These are phyloP conservation scores for Spathaspora arborariae DNA, from an alignment of 805 yeast genomes.

Conservation along the genomic window DNA sequence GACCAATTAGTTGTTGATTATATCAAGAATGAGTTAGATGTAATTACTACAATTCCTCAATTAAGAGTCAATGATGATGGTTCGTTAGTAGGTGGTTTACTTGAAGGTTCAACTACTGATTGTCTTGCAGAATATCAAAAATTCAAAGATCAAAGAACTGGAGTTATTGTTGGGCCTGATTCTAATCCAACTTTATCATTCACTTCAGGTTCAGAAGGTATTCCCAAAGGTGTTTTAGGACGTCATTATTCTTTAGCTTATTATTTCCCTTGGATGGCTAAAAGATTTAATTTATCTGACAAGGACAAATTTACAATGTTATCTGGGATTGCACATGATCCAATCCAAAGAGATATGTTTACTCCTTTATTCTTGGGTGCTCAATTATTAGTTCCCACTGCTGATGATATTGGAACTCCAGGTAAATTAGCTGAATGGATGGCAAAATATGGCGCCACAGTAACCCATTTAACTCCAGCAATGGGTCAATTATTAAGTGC, in stretches of 20 bases:
- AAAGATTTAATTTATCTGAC: constrained; percentile 71
- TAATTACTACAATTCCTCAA: constrained; percentile 70
- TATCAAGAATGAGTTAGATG: constrained; percentile 66
- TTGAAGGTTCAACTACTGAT: constrained; percentile 35
- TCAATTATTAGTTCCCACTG: constrained; percentile 85
- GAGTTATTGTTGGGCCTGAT: constrained; percentile 95
- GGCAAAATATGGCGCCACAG: constrained; percentile 85
- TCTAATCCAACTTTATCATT: constrained; percentile 94
- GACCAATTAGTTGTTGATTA: constrained; percentile 76
- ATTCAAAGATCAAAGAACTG: constrained; percentile 60
- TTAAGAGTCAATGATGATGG: constrained; percentile 79
- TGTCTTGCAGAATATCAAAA: constrained; percentile 45
- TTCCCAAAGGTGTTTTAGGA: constrained; percentile 98
- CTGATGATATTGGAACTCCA: constrained; percentile 98
- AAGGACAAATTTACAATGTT: constrained; percentile 94
- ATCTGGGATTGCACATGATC: constrained; percentile 98
- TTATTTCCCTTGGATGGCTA: constrained; percentile 98
- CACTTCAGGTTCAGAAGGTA: constrained; percentile 97
- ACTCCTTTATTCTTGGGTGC: constrained; percentile 98
- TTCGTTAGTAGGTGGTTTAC: constrained; percentile 54
- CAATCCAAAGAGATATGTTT: constrained; percentile 98
- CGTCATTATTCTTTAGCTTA: constrained; percentile 96
- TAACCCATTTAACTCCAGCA: constrained; percentile 97
- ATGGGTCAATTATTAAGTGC: constrained; percentile 98
- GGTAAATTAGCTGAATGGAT: constrained; percentile 98